These are phyloP conservation scores for Volvox reticuliferus DNA, from an alignment of 139 green algal species.

Conservation along the genomic window DNA sequence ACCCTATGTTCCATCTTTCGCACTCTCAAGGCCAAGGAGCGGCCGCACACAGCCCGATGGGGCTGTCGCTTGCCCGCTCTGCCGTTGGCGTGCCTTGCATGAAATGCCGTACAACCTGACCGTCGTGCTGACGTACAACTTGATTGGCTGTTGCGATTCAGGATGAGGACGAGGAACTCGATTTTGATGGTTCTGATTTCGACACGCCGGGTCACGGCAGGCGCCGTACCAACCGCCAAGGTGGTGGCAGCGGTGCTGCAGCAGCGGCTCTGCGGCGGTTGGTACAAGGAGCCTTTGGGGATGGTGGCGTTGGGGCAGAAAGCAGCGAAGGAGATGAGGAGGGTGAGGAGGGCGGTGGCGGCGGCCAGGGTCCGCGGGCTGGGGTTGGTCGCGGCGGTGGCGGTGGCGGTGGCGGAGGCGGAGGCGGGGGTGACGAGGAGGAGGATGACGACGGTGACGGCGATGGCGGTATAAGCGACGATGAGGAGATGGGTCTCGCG, in stretches of 20 bases:
- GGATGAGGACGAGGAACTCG: slow-evolving; percentile 29
- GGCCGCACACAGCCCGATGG: too few relatives aligned
- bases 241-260: not conserved
- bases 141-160: not conserved
- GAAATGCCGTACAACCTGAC: too few relatives aligned
- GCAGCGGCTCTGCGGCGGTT: not conserved
- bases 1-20: too few relatives aligned
- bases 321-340: not conserved
- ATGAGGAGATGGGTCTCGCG: slow-evolving; percentile 33
- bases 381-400: not conserved
- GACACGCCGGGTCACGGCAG: not conserved
- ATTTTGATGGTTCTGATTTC: not conserved
- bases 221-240: not conserved
- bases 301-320: not conserved
- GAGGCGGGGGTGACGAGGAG: not conserved
- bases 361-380: not conserved
- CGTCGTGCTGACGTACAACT: too few relatives aligned
- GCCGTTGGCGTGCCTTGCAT: too few relatives aligned
- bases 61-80: too few relatives aligned
- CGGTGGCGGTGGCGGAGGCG: not conserved
- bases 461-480: not conserved
- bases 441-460: not conserved
- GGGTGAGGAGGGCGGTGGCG: not conserved
- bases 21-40: too few relatives aligned
- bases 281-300: not conserved